Base-by-base conservation (phyloP, 805 yeast species). In the Teunomyces lycoperdinae region DNA sequence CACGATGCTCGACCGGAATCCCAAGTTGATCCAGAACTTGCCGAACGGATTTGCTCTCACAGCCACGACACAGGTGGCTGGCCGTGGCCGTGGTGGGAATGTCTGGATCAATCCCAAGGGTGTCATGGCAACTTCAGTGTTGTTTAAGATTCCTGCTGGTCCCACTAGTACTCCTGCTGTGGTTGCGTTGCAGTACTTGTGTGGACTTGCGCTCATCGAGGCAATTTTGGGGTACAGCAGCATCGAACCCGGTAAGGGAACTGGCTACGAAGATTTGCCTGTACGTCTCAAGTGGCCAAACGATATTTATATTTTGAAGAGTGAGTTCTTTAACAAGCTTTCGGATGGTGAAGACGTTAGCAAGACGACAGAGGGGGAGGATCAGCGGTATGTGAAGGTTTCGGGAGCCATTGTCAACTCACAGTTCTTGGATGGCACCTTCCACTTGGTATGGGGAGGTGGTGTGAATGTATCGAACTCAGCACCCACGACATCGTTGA, bases 21-120 rank as follows among this genome's bases (percentile, higher is more conserved):
- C 81, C 42, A 60, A 71, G 9, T 60, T 89, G 32, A 64, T 92
- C 47, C 67, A 74, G 6, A 58, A 69, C 31, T 63, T 87, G 26
- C 96, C 96, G 0, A 74, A 82, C 26, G 96, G 96, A 0, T 77
- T 83, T 9, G 72, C 82, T 1, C 64, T 84, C 9, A 76, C 83
- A 3, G 97, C 96, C 0, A 84, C 91, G 1, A 80, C 86, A 3
- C 99, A 94, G 64, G 84, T 89, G 1, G 79, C 89, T 0, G 99
- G 99, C 1, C 76, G 92, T 43, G 99, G 99, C 2, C 80, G 99
- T 48, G 96, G 97, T 11, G 95, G 94, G 1, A 94, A 94, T 55
- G 84, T 83, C 2, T 94, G 99, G 99, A 85, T 94, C 20, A 91
- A 89, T 55, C 99, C 99, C 3, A 76, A 79, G 20, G 99, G 99